A percentile compares a stretch with the other conserved stretches of the same genome.
phyloP scores from a whole-genome alignment of 805 yeast species.

The Yarrowia sp. region DNA sequence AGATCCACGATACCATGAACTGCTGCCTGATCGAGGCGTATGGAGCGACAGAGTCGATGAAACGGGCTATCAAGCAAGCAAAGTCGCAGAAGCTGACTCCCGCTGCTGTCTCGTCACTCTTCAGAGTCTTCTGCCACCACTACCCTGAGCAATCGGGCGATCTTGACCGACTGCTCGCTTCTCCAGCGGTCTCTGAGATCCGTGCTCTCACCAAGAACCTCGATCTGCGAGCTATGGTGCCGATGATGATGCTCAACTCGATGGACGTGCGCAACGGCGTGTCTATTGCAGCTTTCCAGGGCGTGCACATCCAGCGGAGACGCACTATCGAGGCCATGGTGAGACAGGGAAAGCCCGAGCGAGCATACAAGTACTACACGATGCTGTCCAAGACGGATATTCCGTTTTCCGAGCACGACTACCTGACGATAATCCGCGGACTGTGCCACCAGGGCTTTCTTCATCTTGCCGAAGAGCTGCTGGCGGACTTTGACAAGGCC shows the following conservation, averaged over 20 bases:
- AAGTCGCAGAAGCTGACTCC: neutral
- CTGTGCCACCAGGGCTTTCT: neutral
- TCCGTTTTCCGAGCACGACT: conserved; percentile 18
- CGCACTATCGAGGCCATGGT: conserved; percentile 1
- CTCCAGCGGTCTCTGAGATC: neutral
- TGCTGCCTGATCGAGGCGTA: neutral
- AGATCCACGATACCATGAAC: neutral
- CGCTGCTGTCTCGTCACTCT: neutral
- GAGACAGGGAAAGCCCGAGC: neutral
- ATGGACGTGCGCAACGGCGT: neutral
- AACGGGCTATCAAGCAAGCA: neutral
- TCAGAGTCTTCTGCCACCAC: neutral
- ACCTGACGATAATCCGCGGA: neutral
- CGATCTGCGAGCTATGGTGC: neutral
- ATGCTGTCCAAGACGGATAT: neutral
- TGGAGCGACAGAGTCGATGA: neutral
- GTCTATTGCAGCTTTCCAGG: neutral
- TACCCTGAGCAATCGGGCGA: conserved; percentile 6
- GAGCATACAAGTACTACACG: conserved; percentile 9
- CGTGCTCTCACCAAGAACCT: neutral
- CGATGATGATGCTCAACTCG: neutral
- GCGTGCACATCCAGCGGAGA: conserved; percentile 7
- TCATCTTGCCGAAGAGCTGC: neutral
- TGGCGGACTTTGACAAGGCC: neutral
- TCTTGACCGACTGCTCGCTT: neutral